phyloP scores from a whole-genome alignment of 2,329 filamentous ascomycete genomes.

The Chaetomiaceae sp. region DNA sequence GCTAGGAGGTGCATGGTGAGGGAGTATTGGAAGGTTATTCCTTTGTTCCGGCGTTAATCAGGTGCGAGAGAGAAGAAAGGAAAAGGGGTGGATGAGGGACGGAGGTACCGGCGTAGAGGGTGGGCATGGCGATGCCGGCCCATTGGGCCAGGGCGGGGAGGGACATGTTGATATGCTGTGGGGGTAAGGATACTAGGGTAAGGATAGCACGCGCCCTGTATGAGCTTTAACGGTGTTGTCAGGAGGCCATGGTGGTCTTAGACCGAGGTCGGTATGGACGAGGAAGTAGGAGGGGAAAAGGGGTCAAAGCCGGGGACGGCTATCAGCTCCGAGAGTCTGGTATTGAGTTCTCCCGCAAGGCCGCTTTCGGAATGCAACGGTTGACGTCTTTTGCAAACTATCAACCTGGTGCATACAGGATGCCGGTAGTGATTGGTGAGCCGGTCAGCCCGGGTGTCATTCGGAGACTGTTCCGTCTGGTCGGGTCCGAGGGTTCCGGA shows the following conservation, averaged over 20 bases:
- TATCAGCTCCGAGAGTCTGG: too few species aligned
- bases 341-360: too few species aligned
- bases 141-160: slow-evolving; percentile 13
- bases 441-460: neutral
- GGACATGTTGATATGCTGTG: neutral
- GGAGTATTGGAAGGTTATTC: slow-evolving; percentile 21
- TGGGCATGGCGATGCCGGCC: slow-evolving; percentile 16
- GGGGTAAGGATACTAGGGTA: too few species aligned
- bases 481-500: neutral
- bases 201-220: too few species aligned
- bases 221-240: too few species aligned
- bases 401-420: neutral
- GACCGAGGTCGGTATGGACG: too few species aligned
- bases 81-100: neutral
- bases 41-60: neutral
- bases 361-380: too few species aligned
- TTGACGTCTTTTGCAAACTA: neutral
- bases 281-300: too few species aligned
- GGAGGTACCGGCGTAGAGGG: slow-evolving; percentile 16
- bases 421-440: neutral
- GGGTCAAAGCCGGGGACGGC: too few species aligned
- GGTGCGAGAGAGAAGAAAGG: neutral
- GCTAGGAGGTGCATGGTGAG: slow-evolving; percentile 12
- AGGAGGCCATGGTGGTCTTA: too few species aligned
- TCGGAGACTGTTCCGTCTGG: neutral